Percentiles rank a stretch among this genome's conserved stretches.
phyloP scores from a whole-genome alignment of 2,329 filamentous ascomycete genomes.

The Fusarium pseudoanthophilum region DNA sequence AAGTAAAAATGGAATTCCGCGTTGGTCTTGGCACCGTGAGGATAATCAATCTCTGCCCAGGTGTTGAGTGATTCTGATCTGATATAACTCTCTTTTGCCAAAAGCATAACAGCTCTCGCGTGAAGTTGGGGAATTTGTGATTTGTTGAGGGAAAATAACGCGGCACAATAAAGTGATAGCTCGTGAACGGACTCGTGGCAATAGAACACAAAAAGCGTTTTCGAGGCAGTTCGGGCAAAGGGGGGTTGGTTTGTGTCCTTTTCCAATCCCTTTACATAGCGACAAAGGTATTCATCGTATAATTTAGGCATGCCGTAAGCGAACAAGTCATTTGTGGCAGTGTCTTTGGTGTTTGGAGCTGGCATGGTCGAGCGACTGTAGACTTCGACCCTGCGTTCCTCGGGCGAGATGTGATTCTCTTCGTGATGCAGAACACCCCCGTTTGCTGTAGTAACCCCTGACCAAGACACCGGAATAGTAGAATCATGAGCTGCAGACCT shows the following conservation, averaged over 20 bases:
- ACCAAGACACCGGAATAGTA: too few relatives aligned
- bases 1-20: background rate
- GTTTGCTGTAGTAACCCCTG: background rate
- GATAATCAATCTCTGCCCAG: background rate
- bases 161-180: background rate
- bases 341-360: too few relatives aligned
- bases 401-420: background rate
- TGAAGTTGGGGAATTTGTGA: background rate
- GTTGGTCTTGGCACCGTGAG: background rate
- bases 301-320: background rate
- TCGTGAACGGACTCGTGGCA: background rate
- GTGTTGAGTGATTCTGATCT: background rate
- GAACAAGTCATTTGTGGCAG: background rate
- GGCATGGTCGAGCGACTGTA: background rate
- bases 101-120: background rate
- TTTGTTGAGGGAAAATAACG: background rate
- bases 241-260: too few relatives aligned
- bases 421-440: background rate
- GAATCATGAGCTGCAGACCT: background rate
- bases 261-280: background rate
- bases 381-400: background rate
- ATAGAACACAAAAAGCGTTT: background rate
- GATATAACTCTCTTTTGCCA: background rate
- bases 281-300: fast-evolving
- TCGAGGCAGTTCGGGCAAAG: background rate